A percentile compares a stretch with the other conserved stretches of the same genome.
phyloP scores from a whole-genome alignment of 2,329 filamentous ascomycete species.

The Dothistroma pini region DNA sequence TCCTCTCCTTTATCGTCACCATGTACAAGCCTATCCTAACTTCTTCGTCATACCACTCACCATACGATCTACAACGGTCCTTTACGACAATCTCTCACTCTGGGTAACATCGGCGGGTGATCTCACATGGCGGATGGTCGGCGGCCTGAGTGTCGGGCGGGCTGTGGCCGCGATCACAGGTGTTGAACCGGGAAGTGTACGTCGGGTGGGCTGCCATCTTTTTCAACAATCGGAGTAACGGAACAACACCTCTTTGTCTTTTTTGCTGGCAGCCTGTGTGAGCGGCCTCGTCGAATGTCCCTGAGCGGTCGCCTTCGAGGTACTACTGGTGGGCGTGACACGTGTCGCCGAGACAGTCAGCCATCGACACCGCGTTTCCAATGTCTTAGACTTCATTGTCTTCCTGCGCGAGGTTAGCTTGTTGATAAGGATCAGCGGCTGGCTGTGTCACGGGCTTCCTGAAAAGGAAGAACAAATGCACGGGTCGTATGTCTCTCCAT shows the following conservation, averaged over 20 bases:
- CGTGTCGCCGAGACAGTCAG: not conserved
- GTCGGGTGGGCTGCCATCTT: not conserved
- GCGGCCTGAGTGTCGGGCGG: not conserved
- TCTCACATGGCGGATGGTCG: not conserved
- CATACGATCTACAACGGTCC: not conserved
- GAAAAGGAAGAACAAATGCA: not conserved
- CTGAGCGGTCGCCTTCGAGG: not conserved
- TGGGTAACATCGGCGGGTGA: not conserved
- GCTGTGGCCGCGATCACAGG: not conserved
- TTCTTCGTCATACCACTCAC: too few species aligned
- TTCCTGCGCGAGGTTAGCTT: not conserved
- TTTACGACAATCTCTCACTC: not conserved
- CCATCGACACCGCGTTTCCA: not conserved
- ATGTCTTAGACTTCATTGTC: not conserved
- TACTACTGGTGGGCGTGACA: not conserved
- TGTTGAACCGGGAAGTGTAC: not conserved
- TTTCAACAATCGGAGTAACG: not conserved
- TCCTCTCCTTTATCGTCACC: too few species aligned
- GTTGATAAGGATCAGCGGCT: not conserved
- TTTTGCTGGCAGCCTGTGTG: not conserved
- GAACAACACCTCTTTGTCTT: not conserved
- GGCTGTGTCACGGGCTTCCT: not conserved
- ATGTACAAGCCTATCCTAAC: too few species aligned
- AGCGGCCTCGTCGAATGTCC: not conserved
- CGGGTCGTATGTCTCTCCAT: not conserved